These are phyloP conservation scores for Penicillium paxilli DNA, from an alignment of 495 filamentous ascomycete genomes.

Conservation along the genomic window DNA sequence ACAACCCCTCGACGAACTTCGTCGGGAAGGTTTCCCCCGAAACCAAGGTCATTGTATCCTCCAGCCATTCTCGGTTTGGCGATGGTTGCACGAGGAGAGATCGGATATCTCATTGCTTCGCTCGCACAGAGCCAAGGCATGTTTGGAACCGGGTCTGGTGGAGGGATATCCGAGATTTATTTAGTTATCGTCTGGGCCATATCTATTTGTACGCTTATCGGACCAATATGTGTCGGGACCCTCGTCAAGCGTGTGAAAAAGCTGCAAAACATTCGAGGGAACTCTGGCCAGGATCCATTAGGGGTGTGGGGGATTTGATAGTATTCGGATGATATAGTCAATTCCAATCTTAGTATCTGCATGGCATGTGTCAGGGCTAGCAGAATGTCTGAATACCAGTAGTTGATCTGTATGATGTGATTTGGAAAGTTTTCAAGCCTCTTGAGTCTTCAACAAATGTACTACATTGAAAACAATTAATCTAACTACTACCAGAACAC, in stretches of 20 bases:
- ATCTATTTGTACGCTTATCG: conserved; percentile 71
- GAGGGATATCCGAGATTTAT: conserved; percentile 49
- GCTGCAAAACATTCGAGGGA: conserved; percentile 26
- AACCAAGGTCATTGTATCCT: conserved; percentile 59
- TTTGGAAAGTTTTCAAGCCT: too few relatives aligned
- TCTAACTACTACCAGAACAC: too few relatives aligned
- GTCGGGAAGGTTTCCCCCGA: conserved; percentile 14
- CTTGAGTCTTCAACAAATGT: too few relatives aligned
- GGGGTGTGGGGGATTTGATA: conserved; percentile 40
- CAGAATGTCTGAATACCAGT: too few relatives aligned
- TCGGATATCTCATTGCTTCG: conserved; percentile 76
- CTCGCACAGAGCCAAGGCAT: conserved; percentile 60
- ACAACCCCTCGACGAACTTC: neutral
- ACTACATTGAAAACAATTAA: too few relatives aligned
- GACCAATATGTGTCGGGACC: conserved; percentile 66
- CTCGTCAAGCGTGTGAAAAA: conserved; percentile 52
- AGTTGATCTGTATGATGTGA: too few relatives aligned
- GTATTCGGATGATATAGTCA: too few relatives aligned
- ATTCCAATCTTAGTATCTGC: too few relatives aligned
- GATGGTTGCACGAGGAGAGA: conserved; percentile 78
- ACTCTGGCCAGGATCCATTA: conserved; percentile 30
- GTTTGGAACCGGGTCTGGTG: conserved; percentile 34
- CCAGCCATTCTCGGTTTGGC: conserved; percentile 57
- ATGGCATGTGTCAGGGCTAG: too few relatives aligned
- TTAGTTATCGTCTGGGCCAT: conserved; percentile 75